Evolutionary conservation across 331 rosid genomes (phyloP).

Genomic region (Prunus yedoensis): DNA sequence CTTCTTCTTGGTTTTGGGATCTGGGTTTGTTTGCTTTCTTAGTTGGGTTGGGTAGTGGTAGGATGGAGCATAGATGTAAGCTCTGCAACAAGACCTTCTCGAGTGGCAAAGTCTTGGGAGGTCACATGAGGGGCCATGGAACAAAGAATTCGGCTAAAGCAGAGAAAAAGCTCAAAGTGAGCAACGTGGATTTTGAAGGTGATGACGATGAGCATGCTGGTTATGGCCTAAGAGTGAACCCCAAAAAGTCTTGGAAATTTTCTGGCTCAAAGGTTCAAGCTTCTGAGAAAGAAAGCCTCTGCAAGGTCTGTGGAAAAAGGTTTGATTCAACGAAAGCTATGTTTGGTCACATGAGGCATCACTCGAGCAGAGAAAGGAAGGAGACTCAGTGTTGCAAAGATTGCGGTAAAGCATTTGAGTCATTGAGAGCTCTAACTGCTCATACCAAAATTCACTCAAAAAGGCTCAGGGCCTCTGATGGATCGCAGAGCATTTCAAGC

Average conservation of each 20-base stretch:
- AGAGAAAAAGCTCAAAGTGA: conserved; percentile 4
- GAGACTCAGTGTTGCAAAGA: conserved; percentile 25
- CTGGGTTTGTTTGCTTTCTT: conserved; percentile 15
- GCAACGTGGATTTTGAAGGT: background rate
- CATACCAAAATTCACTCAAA: conserved; percentile 28
- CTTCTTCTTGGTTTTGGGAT: conserved; percentile 15
- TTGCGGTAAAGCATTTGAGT: conserved; percentile 30
- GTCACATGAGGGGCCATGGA: conserved; percentile 49
- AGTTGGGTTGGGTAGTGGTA: background rate
- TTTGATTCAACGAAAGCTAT: conserved; percentile 40
- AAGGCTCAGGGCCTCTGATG: background rate
- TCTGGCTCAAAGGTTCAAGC: conserved; percentile 19
- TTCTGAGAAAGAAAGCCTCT: conserved; percentile 4
- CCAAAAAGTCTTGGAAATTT: conserved; percentile 45
- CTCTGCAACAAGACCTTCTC: conserved; percentile 40
- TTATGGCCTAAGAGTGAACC: conserved; percentile 48
- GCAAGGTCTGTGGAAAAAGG: conserved; percentile 38
- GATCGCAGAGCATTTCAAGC: conserved; percentile 8
- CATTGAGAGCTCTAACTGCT: conserved; percentile 27
- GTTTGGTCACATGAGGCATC: conserved; percentile 61
- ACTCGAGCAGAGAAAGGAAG: conserved; percentile 30
- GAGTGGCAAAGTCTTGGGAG: conserved; percentile 53
- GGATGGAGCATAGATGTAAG: conserved; percentile 44
- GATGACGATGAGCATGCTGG: conserved; percentile 17
- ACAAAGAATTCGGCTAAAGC: conserved; percentile 27